Conservation (phyloP, 768 basidiomycete genomes). For the Kwoniella botswanensis region DNA sequence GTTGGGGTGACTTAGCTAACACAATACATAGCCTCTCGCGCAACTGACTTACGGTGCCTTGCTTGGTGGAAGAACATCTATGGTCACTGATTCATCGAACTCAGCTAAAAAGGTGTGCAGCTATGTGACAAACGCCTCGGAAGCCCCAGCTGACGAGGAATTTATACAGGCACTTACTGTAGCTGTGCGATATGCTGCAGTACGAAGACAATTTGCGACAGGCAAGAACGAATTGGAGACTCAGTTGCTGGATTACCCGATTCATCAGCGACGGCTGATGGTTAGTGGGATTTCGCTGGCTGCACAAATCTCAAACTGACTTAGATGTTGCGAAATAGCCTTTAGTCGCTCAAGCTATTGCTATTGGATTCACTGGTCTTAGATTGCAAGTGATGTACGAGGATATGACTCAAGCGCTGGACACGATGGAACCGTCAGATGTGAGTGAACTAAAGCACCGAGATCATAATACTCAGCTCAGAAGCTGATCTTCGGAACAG, state of each 20-base stretch:
- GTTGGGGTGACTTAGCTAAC: conserved; percentile 20
- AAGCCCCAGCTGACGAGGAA: background rate
- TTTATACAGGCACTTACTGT: conserved; percentile 58
- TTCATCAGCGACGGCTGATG: conserved; percentile 59
- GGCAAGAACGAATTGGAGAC: conserved; percentile 60
- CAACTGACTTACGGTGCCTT: conserved; percentile 62
- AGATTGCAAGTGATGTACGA: conserved; percentile 56
- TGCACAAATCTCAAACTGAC: too few species aligned
- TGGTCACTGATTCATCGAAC: conserved; percentile 59
- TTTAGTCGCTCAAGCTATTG: conserved; percentile 58
- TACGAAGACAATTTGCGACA: conserved; percentile 59
- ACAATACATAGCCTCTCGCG: conserved; percentile 53
- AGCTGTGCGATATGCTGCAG: conserved; percentile 61
- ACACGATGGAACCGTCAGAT: conserved; percentile 57
- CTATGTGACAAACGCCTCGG: too few species aligned
- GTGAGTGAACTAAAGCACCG: conserved; percentile 23
- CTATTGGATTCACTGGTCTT: conserved; percentile 57
- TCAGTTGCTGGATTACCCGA: conserved; percentile 61
- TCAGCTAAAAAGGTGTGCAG: conserved; percentile 59
- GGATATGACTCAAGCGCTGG: conserved; percentile 55
- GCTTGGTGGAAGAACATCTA: conserved; percentile 58
- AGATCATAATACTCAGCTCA: too few species aligned
- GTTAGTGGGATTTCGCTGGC: conserved; percentile 30
- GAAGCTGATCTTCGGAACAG: conserved; percentile 19
- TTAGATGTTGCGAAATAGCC: conserved; percentile 34